Base-by-base conservation (phyloP, 2,329 filamentous ascomycete species). In the Aspergillus costaricaensis region DNA sequence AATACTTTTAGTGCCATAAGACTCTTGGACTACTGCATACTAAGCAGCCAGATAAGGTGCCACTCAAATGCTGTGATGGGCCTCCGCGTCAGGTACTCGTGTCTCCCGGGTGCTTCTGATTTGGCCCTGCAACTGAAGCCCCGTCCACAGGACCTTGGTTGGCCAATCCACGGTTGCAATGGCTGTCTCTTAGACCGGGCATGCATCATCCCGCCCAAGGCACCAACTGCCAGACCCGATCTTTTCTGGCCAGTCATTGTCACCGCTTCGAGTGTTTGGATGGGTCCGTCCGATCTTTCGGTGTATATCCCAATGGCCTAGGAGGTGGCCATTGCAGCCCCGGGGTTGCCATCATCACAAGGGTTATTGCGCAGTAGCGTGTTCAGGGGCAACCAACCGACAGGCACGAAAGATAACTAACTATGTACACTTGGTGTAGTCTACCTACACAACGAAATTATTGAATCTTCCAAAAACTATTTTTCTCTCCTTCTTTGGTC, bases 121-220 rank as follows among this genome's bases (percentile, higher is more conserved):
- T 68, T 55, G 66, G 23, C 44, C 36, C 55, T 57, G 58, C 48
- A 25, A 57, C 52, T 57, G 44, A 47, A 47, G 25, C 50, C 58
- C 59, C 62, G 60, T 61, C 57, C 50, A 41, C 19, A 54, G 30
- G 43, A 50, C 17, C 50, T 32, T 49, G 61, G 67, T 62, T 61
- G 48, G 12, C 70, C 69, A 72, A 72, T 73, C 58, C 57, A 15
- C 58, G 50, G 36, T 43, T 55, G 53, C 58, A 62, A 55, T 60
- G 17, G 50, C 54, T 62, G 62, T 58, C 59, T 70, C 63, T 62
- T 64, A 64, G 65, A 52, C 60, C 67, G 64, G 59, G 66, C 59
- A 64, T 70, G 68, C 68, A 74, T 71, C 70, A 72, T 70, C 64
- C 66, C 67, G 65, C 58, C 67, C 68, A 65, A 66, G 67, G 66